Percentiles rank a stretch among this genome's conserved stretches.
phyloP scores from a whole-genome alignment of 2,329 filamentous ascomycete genomes.

The Malbranchea zuffiana region DNA sequence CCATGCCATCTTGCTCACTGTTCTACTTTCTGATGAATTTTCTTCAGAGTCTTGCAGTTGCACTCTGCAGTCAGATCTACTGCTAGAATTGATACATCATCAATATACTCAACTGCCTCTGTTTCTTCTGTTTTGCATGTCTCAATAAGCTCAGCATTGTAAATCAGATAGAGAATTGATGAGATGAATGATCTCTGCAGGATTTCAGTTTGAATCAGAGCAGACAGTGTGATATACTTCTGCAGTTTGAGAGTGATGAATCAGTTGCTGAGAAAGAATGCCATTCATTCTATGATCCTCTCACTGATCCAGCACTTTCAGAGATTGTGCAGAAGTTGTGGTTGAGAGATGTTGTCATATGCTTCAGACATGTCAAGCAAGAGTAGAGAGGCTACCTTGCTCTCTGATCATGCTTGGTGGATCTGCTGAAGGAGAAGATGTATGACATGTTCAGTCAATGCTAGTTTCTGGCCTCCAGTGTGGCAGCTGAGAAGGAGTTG shows the following conservation, averaged over 20 bases:
- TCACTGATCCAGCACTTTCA: conserved; percentile 2
- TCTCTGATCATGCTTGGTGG: conserved; percentile 6
- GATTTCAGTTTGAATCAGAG: conserved; percentile 6
- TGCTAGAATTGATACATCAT: conserved; percentile 11
- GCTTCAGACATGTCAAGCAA: conserved; percentile 14
- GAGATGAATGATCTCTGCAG: conserved; percentile 16
- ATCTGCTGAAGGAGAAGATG: conserved; percentile 12
- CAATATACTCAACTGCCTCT: conserved; percentile 12
- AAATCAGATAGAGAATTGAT: conserved; percentile 22
- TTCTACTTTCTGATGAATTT: conserved; percentile 13
- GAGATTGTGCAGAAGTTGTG: conserved; percentile 4
- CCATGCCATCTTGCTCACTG: conserved; percentile 16
- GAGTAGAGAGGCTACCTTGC: conserved; percentile 12
- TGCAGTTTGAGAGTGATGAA: conserved; percentile 12
- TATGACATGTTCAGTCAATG: conserved; percentile 11
- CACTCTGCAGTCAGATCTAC: conserved; percentile 7
- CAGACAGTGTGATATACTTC: conserved; percentile 9
- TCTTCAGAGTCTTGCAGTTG: conserved; percentile 16
- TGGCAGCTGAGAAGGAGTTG: conserved; percentile 13
- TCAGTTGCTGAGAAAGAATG: conserved; percentile 12
- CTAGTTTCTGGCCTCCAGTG: conserved; percentile 6
- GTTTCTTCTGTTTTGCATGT: conserved; percentile 8
- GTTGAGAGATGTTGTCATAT: conserved; percentile 6
- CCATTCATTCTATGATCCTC: conserved; percentile 2
- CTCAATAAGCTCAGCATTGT: conserved; percentile 19